phyloP scores from a whole-genome alignment of 805 yeast genomes.

The Brettanomyces anomalus region DNA sequence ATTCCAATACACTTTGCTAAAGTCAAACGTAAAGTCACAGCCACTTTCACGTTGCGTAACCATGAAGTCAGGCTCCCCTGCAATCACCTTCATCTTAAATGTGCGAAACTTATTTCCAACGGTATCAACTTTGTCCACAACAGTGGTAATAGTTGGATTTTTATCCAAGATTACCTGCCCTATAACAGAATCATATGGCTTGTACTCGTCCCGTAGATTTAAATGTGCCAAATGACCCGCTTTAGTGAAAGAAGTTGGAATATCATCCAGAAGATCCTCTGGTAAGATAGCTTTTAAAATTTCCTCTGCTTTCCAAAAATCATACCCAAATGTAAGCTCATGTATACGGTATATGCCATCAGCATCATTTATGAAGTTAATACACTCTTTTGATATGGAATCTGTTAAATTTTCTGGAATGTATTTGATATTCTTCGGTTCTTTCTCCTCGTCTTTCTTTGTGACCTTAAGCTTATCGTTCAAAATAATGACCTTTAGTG shows the following conservation, averaged over 20 bases:
- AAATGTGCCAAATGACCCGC: conserved; percentile 96
- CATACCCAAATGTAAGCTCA: conserved; percentile 51
- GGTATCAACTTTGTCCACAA: conserved; percentile 82
- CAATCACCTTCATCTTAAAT: conserved; percentile 87
- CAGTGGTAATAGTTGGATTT: conserved; percentile 72
- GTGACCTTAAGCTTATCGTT: conserved; percentile 39
- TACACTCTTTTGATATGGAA: conserved; percentile 34
- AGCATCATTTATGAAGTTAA: conserved; percentile 36
- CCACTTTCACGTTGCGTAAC: conserved; percentile 87
- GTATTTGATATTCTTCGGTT: background rate
- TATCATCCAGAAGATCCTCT: conserved; percentile 52
- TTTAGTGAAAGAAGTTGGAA: conserved; percentile 84
- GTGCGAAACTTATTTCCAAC: conserved; percentile 87
- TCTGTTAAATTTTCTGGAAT: conserved; percentile 7
- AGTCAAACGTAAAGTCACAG: conserved; percentile 80
- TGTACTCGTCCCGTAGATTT: conserved; percentile 74
- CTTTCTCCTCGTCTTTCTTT: conserved; percentile 20
- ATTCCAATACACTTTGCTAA: conserved; percentile 95
- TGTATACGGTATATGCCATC: conserved; percentile 43
- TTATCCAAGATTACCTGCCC: conserved; percentile 90
- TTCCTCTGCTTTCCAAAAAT: conserved; percentile 87
- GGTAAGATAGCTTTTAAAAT: conserved; percentile 74
- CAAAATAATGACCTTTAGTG: conserved; percentile 49
- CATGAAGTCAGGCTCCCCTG: conserved; percentile 66
- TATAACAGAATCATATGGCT: conserved; percentile 70